Evolutionary conservation across 495 filamentous ascomycete genomes (phyloP), one percentile per base, ranked within the genome.

Genomic region (Astrothelium subdiscretum): DNA sequence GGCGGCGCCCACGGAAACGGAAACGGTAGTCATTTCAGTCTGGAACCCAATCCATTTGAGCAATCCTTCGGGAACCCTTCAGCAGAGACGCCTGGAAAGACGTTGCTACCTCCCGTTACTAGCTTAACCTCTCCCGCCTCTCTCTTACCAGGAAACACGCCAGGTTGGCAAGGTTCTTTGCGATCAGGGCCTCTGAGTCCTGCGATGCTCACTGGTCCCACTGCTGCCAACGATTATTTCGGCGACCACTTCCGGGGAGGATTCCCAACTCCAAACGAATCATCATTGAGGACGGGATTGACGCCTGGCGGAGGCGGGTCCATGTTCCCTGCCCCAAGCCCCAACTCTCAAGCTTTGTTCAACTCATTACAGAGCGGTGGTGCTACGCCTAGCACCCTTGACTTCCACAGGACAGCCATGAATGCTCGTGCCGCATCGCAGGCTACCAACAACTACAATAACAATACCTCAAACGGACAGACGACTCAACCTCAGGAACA

Each of bases 241-340:
- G 68, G 65, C 67, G 67, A 65, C 67, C 88, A 92, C 71, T 83
- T 95, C 61, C 79, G 90, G 65, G 85, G 88, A 58, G 82, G 87
- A 32, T 95, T 97, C 71, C 87, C 87, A n/a, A 97, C 94, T 1
- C 95, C 94, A 2, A 97, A 97, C 83, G 94, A 98, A 75, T 97
- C 92, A 0, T 95, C 90, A 1, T 79, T 98, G 20, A 83, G 94
- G 44, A 94, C 90, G 20, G 94, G 94, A 57, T 74, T 98, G 63
- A 98, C 95, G 32, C 94, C 94, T 20, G 94, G 94, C 59, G 94
- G 94, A 44, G 91, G 92, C 69, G 94, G 94, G 63, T 96, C 92
- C 70, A 97, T 98, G 88, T 98, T 98, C 79, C 90, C 92, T 32
- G 88, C 85, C 32, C 89, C 91, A 3, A 92, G 89, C 69, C 94